Percentiles rank a stretch among this genome's conserved stretches.
These are phyloP conservation scores for Annulohypoxylon stygium DNA, from an alignment of 495 filamentous ascomycete genomes.

Conservation along the genomic window DNA sequence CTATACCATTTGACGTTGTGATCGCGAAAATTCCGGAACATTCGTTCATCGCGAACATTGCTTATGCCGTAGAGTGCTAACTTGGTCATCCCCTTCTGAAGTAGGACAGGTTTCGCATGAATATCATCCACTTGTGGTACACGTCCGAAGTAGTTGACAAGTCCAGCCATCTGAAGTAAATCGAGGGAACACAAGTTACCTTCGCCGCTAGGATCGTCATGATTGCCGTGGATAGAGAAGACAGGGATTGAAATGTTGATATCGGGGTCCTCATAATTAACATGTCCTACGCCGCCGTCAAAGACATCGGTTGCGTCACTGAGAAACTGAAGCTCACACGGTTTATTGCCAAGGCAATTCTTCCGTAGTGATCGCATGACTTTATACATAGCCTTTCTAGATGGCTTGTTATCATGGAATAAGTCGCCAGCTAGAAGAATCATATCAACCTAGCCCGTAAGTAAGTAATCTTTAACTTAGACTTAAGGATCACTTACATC, in stretches of 20 bases:
- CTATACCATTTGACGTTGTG: constrained; percentile 94
- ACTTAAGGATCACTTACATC: constrained; percentile 68
- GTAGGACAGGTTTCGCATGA: constrained; percentile 85
- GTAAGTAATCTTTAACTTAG: constrained; percentile 18
- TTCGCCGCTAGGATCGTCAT: constrained; percentile 96
- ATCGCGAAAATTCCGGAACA: constrained; percentile 93
- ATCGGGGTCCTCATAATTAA: constrained; percentile 97
- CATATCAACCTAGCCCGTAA: constrained; percentile 77
- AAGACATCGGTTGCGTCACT: constrained; percentile 93
- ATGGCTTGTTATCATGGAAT: constrained; percentile 98
- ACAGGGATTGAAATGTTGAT: constrained; percentile 98
- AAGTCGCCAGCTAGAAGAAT: constrained; percentile 93
- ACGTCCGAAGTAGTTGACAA: constrained; percentile 96
- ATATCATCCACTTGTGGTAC: constrained; percentile 94
- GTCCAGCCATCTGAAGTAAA: constrained; percentile 87
- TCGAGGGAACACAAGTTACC: constrained; percentile 92
- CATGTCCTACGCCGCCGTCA: constrained; percentile 84
- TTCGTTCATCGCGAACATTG: constrained; percentile 94
- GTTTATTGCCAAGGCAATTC: constrained; percentile 94
- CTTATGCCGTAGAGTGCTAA: constrained; percentile 95
- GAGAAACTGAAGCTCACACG: constrained; percentile 94
- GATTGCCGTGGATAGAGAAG: constrained; percentile 98
- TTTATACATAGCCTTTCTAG: constrained; percentile 95
- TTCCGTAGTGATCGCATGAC: constrained; percentile 93
- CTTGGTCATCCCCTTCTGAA: constrained; percentile 96